Conservation (phyloP, 345 rosid species). For the Hevea brasiliensis region DNA sequence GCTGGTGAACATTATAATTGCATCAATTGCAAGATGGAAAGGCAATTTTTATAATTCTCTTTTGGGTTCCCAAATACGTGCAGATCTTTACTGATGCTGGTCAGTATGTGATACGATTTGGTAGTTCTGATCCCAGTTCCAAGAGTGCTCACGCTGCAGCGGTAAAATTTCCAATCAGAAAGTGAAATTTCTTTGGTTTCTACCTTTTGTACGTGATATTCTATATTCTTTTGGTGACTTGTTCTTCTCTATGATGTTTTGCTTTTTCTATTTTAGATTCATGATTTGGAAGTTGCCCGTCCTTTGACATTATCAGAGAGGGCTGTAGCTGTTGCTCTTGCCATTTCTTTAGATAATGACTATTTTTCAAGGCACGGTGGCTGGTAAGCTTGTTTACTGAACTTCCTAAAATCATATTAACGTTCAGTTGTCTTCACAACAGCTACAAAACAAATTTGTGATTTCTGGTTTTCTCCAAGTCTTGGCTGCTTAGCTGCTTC, state of each 20-base stretch:
- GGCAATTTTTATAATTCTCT: background rate
- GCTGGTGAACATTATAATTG: background rate
- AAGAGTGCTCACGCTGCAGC: slow-evolving; percentile 53
- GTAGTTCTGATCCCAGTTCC: slow-evolving; percentile 58
- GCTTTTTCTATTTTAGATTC: slow-evolving; percentile 40
- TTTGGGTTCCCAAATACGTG: slow-evolving; percentile 11
- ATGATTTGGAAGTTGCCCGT: slow-evolving; percentile 74
- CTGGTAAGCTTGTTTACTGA: slow-evolving; percentile 41
- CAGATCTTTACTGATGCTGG: slow-evolving; percentile 99
- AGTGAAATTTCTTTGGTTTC: background rate
- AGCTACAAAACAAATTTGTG: background rate
- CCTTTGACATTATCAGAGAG: slow-evolving; percentile 77
- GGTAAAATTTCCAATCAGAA: slow-evolving; percentile 38
- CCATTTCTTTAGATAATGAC: slow-evolving; percentile 91
- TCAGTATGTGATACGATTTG: slow-evolving; percentile 90
- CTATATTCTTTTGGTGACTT: background rate
- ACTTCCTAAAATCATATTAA: background rate
- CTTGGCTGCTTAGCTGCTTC: background rate
- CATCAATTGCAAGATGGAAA: background rate
- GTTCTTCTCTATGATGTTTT: slow-evolving; percentile 6
- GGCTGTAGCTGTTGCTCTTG: slow-evolving; percentile 78
- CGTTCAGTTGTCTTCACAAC: background rate
- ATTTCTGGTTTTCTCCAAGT: background rate
- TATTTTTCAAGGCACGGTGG: slow-evolving; percentile 96
- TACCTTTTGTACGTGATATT: background rate